Evolutionary conservation across 2,329 filamentous ascomycete species (phyloP).

Genomic region (Xylaria sp.): DNA sequence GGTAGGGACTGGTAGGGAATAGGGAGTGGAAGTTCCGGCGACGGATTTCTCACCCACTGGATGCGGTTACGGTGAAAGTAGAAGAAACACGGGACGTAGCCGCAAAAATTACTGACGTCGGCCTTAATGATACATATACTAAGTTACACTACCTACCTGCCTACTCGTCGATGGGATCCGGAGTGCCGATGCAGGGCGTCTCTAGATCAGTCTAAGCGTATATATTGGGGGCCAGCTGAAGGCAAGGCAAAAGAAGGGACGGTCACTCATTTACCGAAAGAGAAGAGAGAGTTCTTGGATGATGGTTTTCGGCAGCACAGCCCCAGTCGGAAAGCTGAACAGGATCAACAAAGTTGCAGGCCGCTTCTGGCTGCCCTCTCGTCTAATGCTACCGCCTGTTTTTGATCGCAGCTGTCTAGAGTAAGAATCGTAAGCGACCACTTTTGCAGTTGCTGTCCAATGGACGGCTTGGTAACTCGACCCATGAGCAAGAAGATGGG

Average conservation of each 20-base stretch:
- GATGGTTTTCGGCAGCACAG: conserved; percentile 21
- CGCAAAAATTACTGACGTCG: background rate
- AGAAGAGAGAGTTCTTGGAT: conserved; percentile 14
- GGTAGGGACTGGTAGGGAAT: too few species aligned
- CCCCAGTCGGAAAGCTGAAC: conserved; percentile 25
- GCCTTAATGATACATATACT: too few species aligned
- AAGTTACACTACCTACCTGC: background rate
- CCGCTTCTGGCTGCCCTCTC: background rate
- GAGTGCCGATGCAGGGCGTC: conserved; percentile 14
- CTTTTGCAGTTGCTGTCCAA: conserved; percentile 10
- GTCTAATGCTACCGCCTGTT: conserved; percentile 15
- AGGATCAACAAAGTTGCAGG: conserved; percentile 24
- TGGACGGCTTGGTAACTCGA: conserved; percentile 8
- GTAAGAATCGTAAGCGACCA: conserved; percentile 18
- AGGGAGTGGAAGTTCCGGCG: background rate
- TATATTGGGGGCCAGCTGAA: conserved; percentile 39
- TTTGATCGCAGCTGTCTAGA: background rate
- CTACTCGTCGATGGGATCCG: background rate
- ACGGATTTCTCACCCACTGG: background rate
- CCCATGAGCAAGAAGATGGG: conserved; percentile 12
- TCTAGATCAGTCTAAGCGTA: conserved; percentile 3
- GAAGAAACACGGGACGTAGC: background rate
- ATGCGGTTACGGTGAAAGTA: background rate
- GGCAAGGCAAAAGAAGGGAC: conserved; percentile 35
- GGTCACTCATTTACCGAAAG: conserved; percentile 18